Evolutionary conservation across 768 basidiomycete species (phyloP), one percentile per base, ranked within the genome.

Genomic region (Mrakia hoshinonis): DNA sequence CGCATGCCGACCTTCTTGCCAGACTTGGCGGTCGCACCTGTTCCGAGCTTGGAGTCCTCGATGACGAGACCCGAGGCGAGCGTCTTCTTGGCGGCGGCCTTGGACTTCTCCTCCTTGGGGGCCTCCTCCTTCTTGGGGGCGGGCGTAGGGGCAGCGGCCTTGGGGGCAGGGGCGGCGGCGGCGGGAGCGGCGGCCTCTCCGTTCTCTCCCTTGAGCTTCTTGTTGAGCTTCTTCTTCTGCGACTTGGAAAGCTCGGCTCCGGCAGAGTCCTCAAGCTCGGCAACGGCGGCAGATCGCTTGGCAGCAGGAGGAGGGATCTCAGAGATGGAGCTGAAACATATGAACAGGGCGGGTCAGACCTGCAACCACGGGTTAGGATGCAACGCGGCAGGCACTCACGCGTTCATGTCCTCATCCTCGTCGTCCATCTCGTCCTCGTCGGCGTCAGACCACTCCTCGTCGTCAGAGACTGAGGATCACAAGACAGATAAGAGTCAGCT

Each of bases 1-100:
- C 95, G 84, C 88, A 98, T 90, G 67, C 82, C 82, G 62, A 96
- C 84, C 52, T 82, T 87, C 81, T 88, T 87, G 20, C 94, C 94
- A 68, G 86, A 85, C 83, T 94, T 96, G 22, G 90, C 92, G 76
- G 84, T 83, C 47, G 89, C 86, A n/a, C 95, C 95, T 0, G 85
- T 85, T 55, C 95, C 95, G 60, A 85, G 77, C 77, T 88, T 92
- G 74, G 83, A 79, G 79, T 98, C 95, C 74, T 84, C 80, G 74
- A 91, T 82, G 79, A 89, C 86, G 67, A 97, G 81, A 18, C 93
- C 94, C 38, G 85, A 86, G 1, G 86, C 79, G 66, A 92, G 81
- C 31, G 78, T 81, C 61, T 75, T 74, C 73, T 68, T 68, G 26
- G 51, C 51, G 49, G 65, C 48, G 22, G 65, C 65, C 65, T 66